Base-by-base conservation (phyloP, 805 yeast genomes). In the Yarrowia alimentaria region DNA sequence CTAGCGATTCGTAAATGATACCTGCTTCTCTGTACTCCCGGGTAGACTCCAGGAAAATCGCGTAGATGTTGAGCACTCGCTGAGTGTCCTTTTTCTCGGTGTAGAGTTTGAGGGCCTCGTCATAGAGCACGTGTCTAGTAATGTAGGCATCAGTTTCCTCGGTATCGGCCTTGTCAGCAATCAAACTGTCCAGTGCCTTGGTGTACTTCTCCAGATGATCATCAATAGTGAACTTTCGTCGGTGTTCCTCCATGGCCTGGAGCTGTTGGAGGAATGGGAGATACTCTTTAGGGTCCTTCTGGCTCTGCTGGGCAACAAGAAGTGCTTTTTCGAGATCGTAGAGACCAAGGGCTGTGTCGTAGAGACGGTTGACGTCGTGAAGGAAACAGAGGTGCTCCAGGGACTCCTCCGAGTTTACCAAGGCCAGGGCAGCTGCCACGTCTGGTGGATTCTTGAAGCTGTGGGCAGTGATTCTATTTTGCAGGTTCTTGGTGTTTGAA, bases 201-300 rank as follows among this genome's bases (percentile, higher is more conserved):
- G 74, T 77, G 62, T 74, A 73, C 37, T 80, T 77, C 60, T 82
- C 80, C 64, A 93, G 75, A 62, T 81, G 73, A 43, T 85, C 83
- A 63, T 93, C 98, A 58, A 93, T 85, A 61, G 80, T 65, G 61
- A 86, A 90, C 61, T 77, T 75, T 57, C 81, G 79, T 54, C 95
- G 78, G 51, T 80, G 65, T 5, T 78, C 81, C 0, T 77, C 69
- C 64, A 83, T 85, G 31, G 77, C 78, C 57, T 86, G 83, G 50
- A 93, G 71, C 40, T 80, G 75, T 61, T 88, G 95, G 57, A 93
- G 73, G 66, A 93, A 93, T 47, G 99, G 96, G 48, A 93, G 70
- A 59, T 93, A 93, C 66, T 93, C 99, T 61, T 90, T 88, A 18
- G 99, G 99, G 68, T 93, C 99, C 74, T 84, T 90, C 66, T 91